Conservation (phyloP, 2,329 filamentous ascomycete species). For the Incumbomyces delicatus region DNA sequence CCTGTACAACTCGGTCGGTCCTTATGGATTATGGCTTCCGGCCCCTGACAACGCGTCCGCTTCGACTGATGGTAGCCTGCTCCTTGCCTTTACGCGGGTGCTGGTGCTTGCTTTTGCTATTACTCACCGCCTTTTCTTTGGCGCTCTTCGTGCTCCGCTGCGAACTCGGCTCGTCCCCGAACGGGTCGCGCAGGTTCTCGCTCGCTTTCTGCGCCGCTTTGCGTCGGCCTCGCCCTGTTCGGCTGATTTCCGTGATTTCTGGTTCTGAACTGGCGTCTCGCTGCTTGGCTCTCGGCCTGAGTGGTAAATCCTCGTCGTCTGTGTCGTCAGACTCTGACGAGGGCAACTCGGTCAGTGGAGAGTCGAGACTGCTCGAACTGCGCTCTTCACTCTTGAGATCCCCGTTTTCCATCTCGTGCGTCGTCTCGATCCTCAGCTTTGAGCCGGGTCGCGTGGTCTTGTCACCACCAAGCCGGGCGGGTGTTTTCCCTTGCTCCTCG, state of each 20-base stretch:
- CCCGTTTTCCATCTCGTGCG: background rate
- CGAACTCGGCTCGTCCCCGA: background rate
- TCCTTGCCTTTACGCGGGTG: too few species aligned
- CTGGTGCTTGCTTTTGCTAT: background rate
- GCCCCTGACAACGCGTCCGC: background rate
- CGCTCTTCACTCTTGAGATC: background rate
- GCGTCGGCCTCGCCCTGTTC: background rate
- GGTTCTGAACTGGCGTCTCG: background rate
- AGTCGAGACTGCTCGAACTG: background rate
- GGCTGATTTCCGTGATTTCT: background rate
- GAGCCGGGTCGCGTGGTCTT: background rate
- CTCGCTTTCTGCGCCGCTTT: background rate
- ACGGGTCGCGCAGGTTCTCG: constrained; percentile 4
- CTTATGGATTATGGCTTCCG: background rate
- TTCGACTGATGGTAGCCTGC: background rate
- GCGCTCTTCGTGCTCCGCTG: background rate
- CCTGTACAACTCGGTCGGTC: too few species aligned
- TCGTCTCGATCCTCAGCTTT: background rate
- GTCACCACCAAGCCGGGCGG: background rate
- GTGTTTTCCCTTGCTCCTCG: constrained; percentile 12
- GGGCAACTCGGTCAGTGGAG: background rate
- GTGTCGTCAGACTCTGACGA: background rate
- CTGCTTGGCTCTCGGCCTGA: background rate
- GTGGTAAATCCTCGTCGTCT: background rate
- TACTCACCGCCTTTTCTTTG: background rate